A percentile compares a stretch with the other conserved stretches of the same genome.
These are phyloP conservation scores for Aspergillus terreus DNA, from an alignment of 2,329 filamentous ascomycete genomes.

Conservation along the genomic window DNA sequence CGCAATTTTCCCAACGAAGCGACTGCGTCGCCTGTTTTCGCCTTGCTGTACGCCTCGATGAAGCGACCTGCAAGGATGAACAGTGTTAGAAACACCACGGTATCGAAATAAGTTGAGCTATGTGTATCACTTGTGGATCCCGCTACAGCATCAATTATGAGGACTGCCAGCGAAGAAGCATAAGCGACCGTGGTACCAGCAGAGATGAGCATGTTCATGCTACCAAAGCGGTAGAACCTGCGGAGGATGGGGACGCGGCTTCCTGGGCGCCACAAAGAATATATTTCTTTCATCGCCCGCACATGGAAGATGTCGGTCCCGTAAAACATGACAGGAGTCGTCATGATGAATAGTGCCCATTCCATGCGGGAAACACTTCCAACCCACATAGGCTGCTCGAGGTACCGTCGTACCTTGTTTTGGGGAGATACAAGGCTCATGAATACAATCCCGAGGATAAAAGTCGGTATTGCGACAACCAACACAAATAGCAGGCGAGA, in stretches of 20 bases:
- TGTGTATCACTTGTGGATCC: slow-evolving; percentile 44
- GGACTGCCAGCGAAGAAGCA: slow-evolving; percentile 72
- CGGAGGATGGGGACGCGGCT: slow-evolving; percentile 70
- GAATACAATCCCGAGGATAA: slow-evolving; percentile 83
- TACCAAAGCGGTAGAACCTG: slow-evolving; percentile 87
- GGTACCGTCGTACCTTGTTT: slow-evolving; percentile 57
- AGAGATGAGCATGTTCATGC: slow-evolving; percentile 93
- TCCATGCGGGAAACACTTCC: slow-evolving; percentile 71
- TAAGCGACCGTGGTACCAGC: slow-evolving; percentile 86
- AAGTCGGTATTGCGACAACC: slow-evolving; percentile 71
- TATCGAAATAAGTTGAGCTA: slow-evolving; percentile 76
- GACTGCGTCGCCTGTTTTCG: slow-evolving; percentile 82
- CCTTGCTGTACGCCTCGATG: slow-evolving; percentile 81
- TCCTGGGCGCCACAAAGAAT: slow-evolving; percentile 69
- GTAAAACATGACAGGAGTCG: slow-evolving; percentile 83
- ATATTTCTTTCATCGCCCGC: slow-evolving; percentile 73
- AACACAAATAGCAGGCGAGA: slow-evolving; percentile 68
- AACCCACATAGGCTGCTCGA: slow-evolving; percentile 67
- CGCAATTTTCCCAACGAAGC: slow-evolving; percentile 73
- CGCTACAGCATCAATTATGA: slow-evolving; percentile 56
- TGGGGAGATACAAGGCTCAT: slow-evolving; percentile 72
- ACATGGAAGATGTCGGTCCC: slow-evolving; percentile 81
- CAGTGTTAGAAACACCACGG: slow-evolving; percentile 85
- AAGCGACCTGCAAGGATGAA: slow-evolving; percentile 67
- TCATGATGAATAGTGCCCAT: slow-evolving; percentile 74